These are phyloP conservation scores for Daucus carota DNA, from an alignment of 129 eudicot species.

Conservation along the genomic window DNA sequence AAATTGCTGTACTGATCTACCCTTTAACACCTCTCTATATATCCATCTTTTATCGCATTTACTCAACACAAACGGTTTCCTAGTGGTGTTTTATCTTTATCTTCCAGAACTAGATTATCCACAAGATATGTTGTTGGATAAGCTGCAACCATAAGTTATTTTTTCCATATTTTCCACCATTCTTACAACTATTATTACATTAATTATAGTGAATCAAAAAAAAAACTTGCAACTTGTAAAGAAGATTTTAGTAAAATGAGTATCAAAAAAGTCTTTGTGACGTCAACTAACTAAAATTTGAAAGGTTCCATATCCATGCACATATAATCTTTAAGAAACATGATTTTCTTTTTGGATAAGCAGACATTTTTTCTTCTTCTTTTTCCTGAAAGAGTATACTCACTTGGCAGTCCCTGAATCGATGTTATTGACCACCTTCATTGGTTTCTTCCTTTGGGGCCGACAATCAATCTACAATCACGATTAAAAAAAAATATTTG, in stretches of 20 bases:
- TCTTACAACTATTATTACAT: too few relatives aligned
- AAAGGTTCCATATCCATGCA: background rate
- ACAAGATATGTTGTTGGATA: too few relatives aligned
- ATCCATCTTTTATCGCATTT: too few relatives aligned
- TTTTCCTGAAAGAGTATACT: constrained; percentile 18
- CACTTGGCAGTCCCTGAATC: constrained; percentile 78
- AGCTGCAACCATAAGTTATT: too few relatives aligned
- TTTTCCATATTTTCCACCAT: too few relatives aligned
- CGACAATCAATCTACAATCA: constrained; percentile 61
- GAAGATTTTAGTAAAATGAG: background rate
- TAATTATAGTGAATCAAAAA: background rate
- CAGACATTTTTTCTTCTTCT: background rate
- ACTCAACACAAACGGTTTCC: too few relatives aligned
- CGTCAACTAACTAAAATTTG: background rate
- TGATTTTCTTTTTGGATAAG: background rate
- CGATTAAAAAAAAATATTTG: background rate
- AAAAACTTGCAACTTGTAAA: background rate
- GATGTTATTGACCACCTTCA: constrained; percentile 59
- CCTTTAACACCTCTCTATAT: too few relatives aligned
- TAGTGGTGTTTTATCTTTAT: too few relatives aligned
- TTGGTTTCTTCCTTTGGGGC: constrained; percentile 65
- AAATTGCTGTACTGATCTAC: too few relatives aligned
- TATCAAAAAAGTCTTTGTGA: background rate
- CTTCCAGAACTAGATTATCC: too few relatives aligned
- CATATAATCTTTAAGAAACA: background rate